These are phyloP conservation scores for Physocladia obscura DNA, from an alignment of 192 early-diverging fungal genomes.

Conservation along the genomic window DNA sequence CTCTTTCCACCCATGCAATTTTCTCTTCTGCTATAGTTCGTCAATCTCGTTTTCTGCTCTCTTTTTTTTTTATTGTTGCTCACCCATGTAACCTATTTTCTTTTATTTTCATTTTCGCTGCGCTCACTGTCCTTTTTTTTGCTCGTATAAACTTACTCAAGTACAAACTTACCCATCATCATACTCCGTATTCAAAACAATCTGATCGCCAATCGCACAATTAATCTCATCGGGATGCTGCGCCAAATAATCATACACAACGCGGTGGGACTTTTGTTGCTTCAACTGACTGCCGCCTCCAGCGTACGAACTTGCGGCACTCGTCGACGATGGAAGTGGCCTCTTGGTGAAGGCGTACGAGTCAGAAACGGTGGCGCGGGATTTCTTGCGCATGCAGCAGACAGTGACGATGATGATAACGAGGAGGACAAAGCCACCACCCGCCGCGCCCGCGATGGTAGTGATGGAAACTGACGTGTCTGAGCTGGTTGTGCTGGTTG, in stretches of 20 bases:
- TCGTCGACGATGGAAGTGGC: too few species aligned
- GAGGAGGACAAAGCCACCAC: not conserved
- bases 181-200: conserved; percentile 17
- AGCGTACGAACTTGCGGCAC: too few species aligned
- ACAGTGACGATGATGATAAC: not conserved
- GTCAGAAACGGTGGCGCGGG: too few species aligned
- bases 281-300: not conserved
- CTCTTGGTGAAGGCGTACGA: too few species aligned
- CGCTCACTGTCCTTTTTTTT: too few species aligned
- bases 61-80: too few species aligned
- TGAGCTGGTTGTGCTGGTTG: not conserved
- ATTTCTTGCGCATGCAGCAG: not conserved
- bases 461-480: not conserved
- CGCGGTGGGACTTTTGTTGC: not conserved
- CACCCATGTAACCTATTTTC: too few species aligned
- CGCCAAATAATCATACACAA: not conserved
- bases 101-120: too few species aligned
- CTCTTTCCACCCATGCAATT: too few species aligned
- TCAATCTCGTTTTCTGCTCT: too few species aligned
- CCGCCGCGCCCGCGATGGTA: not conserved
- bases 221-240: not conserved
- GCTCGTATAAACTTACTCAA: not conserved
- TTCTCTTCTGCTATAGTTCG: too few species aligned
- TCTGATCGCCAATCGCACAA: conserved; percentile 5
- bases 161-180: conserved; percentile 15